These are phyloP conservation scores for Emericellopsis atlantica DNA, from an alignment of 2,329 filamentous ascomycete species.

Conservation along the genomic window DNA sequence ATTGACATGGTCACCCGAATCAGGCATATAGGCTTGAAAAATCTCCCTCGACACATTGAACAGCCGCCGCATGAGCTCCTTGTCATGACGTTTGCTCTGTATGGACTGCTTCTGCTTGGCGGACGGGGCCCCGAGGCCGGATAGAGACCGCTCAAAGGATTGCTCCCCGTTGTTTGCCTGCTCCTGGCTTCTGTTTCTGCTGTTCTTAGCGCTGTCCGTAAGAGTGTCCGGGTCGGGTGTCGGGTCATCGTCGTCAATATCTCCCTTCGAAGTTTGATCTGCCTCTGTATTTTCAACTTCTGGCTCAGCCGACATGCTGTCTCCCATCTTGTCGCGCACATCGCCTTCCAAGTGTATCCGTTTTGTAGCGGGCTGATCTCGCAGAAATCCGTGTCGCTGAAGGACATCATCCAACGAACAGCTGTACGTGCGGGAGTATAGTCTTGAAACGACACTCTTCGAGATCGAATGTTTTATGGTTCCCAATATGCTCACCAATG, in stretches of 20 bases:
- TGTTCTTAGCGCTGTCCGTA: background rate
- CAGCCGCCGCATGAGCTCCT: background rate
- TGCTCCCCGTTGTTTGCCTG: no score
- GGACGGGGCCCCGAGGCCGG: background rate
- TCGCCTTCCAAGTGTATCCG: no score
- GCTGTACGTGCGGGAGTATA: background rate
- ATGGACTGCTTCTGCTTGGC: background rate
- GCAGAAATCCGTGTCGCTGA: background rate
- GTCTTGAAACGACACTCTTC: background rate
- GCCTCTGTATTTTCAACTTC: no score
- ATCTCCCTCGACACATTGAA: conserved; percentile 1
- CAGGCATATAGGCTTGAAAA: conserved; percentile 3
- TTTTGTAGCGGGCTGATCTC: no score
- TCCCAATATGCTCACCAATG: background rate
- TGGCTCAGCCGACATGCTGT: no score
- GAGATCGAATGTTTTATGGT: background rate
- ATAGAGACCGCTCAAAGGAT: no score
- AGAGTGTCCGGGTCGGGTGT: no score
- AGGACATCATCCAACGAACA: background rate
- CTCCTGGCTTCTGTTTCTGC: no score
- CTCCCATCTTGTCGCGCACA: no score
- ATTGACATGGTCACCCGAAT: conserved; percentile 1
- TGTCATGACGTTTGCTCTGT: background rate
- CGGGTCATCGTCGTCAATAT: background rate
- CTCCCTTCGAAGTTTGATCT: no score